Percentiles rank a stretch among this genome's conserved stretches.
These are phyloP conservation scores for Ceratobasidium theobromae DNA, from an alignment of 1,284 basidiomycete species.

Conservation along the genomic window DNA sequence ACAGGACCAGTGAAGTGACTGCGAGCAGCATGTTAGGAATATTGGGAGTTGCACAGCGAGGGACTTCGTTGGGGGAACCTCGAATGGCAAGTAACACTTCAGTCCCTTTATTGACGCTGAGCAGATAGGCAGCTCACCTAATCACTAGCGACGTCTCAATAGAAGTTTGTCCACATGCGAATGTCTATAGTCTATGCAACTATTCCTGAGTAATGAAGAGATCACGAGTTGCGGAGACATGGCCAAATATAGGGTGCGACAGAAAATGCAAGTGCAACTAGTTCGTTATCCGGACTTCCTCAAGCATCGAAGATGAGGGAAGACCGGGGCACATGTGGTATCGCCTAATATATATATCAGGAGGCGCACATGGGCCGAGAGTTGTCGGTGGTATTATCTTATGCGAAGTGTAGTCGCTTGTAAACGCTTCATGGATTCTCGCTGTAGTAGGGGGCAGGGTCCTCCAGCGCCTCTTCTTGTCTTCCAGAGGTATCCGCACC, in stretches of 20 bases:
- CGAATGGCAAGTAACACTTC: too few relatives aligned
- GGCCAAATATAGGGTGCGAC: not conserved
- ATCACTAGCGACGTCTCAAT: not conserved
- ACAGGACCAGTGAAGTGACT: not conserved
- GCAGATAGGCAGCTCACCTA: too few relatives aligned
- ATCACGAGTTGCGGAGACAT: not conserved
- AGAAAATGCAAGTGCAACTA: not conserved
- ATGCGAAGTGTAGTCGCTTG: too few relatives aligned
- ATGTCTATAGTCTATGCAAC: not conserved
- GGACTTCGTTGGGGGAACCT: too few relatives aligned
- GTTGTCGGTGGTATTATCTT: too few relatives aligned
- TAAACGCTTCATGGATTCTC: too few relatives aligned
- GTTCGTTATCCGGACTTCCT: not conserved
- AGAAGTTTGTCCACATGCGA: not conserved
- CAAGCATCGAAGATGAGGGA: not conserved
- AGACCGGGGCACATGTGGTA: not conserved
- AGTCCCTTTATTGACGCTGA: too few relatives aligned
- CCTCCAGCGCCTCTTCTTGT: too few relatives aligned
- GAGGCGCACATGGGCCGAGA: not conserved
- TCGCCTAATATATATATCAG: not conserved
- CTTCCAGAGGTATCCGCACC: too few relatives aligned
- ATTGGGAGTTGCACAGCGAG: not conserved
- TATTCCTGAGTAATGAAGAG: not conserved
- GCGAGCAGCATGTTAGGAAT: not conserved
- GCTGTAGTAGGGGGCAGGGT: too few relatives aligned